A percentile compares a stretch with the other conserved stretches of the same genome.
Evolutionary conservation across 2,329 filamentous ascomycete genomes (phyloP).

Genomic region (Cordyceps pruinosa): DNA sequence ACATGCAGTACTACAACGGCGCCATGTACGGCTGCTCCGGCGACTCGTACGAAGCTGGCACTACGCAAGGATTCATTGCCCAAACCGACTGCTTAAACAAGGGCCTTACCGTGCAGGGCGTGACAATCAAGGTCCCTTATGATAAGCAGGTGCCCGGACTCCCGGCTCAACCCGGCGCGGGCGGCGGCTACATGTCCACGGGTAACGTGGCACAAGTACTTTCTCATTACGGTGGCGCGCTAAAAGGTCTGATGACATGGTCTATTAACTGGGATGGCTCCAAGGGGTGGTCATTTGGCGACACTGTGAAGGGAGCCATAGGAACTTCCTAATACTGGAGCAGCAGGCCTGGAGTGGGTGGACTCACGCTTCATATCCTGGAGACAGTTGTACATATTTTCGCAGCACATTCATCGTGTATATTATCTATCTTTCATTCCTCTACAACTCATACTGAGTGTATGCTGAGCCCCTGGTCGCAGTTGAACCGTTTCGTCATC

Average conservation of each 20-base stretch:
- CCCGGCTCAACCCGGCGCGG: conserved; percentile 28
- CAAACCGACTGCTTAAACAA: conserved; percentile 30
- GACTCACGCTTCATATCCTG: neutral
- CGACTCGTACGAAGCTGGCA: conserved; percentile 26
- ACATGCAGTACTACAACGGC: conserved; percentile 33
- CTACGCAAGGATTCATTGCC: conserved; percentile 26
- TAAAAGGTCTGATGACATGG: conserved; percentile 32
- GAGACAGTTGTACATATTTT: neutral
- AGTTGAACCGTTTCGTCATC: no score
- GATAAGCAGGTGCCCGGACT: conserved; percentile 29
- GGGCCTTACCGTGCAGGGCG: conserved; percentile 25
- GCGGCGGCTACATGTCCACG: conserved; percentile 27
- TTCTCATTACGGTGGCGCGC: conserved; percentile 24
- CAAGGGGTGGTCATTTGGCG: conserved; percentile 27
- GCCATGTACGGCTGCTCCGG: conserved; percentile 30
- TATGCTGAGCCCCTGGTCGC: no score
- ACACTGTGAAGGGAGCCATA: conserved; percentile 21
- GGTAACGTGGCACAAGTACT: conserved; percentile 23
- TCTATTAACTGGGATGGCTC: conserved; percentile 32
- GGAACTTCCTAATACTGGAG: neutral
- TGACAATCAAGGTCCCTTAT: conserved; percentile 27
- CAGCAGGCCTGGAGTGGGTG: neutral
- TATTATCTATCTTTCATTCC: no score
- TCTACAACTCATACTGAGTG: no score
- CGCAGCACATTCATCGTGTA: neutral